Evolutionary conservation across 1,139 yeast genomes (phyloP).

Genomic region (Kodamaea alishanica): DNA sequence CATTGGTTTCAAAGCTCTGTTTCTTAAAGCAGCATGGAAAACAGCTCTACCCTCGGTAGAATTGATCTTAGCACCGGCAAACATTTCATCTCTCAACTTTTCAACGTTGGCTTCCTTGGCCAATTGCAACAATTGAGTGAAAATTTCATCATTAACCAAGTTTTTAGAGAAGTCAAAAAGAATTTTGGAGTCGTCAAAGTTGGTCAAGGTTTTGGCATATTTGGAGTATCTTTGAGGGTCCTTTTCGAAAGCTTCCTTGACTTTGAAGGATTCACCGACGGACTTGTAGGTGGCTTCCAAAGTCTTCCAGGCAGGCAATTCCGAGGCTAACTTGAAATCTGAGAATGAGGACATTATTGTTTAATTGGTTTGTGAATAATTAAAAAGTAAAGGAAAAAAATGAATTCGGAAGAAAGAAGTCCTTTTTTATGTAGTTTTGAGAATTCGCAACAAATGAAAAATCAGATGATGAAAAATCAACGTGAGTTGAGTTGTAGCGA

Average conservation of each 20-base stretch:
- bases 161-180: conserved; percentile 94
- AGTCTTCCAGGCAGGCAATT: conserved; percentile 80
- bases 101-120: conserved; percentile 92
- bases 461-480: too few species aligned
- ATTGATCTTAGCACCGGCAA: conserved; percentile 90
- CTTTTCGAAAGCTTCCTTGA: conserved; percentile 69
- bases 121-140: conserved; percentile 61
- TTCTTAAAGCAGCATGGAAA: conserved; percentile 92
- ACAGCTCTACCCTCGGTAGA: conserved; percentile 96
- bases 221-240: conserved; percentile 76
- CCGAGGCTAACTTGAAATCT: conserved; percentile 64
- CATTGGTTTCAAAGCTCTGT: conserved; percentile 80
- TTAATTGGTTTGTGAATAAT: not conserved
- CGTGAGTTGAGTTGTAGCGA: too few species aligned
- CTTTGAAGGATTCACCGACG: conserved; percentile 65
- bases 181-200: conserved; percentile 83
- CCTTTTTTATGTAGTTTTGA: conserved; percentile 2
- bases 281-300: conserved; percentile 67
- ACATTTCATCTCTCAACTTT: conserved; percentile 83
- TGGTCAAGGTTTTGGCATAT: conserved; percentile 70
- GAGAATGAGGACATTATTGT: conserved; percentile 30
- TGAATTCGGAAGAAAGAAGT: conserved; percentile 2
- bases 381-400: not conserved
- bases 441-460: too few species aligned
- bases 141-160: conserved; percentile 80